Percentiles rank a stretch among this genome's conserved stretches.
These are phyloP conservation scores for Eragrostis nindensis DNA, from an alignment of 176 grass and related monocot genomes.

Conservation along the genomic window DNA sequence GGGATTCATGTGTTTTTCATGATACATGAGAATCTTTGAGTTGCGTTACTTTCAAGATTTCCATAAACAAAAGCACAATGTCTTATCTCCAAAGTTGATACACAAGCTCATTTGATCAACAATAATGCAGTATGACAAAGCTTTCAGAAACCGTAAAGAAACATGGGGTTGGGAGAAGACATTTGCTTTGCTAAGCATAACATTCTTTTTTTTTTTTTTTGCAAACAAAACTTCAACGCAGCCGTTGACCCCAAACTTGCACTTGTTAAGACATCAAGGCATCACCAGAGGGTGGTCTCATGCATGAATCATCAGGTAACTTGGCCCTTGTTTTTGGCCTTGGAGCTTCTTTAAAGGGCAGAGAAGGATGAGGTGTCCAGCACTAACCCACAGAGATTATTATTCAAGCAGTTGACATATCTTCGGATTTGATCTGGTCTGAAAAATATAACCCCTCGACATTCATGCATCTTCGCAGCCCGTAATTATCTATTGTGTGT, in stretches of 20 bases:
- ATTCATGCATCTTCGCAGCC: slow-evolving; percentile 43
- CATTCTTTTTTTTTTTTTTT: neutral
- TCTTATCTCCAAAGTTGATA: neutral
- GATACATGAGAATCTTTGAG: neutral
- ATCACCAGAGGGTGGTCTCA: neutral
- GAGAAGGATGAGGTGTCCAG: slow-evolving; percentile 29
- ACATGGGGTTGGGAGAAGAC: neutral
- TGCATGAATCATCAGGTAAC: slow-evolving; percentile 37
- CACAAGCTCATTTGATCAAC: neutral
- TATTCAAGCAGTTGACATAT: slow-evolving; percentile 44
- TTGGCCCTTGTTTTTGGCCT: slow-evolving; percentile 25
- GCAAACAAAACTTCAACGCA: neutral
- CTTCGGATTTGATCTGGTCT: slow-evolving; percentile 48
- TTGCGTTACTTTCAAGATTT: neutral
- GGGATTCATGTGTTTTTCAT: neutral
- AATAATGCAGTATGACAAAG: slow-evolving; percentile 10
- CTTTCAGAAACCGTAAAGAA: neutral
- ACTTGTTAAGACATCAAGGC: neutral
- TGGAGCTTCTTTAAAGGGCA: slow-evolving; percentile 37
- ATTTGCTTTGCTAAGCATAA: neutral
- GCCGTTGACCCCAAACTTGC: slow-evolving; percentile 5
- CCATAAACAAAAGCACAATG: neutral
- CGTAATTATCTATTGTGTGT: neutral
- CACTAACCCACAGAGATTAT: slow-evolving; percentile 27
- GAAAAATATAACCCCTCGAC: slow-evolving; percentile 24